Evolutionary conservation across 306 rosid genomes (phyloP), one percentile per base, ranked within the genome.

Genomic region (Acmispon strigosus): DNA sequence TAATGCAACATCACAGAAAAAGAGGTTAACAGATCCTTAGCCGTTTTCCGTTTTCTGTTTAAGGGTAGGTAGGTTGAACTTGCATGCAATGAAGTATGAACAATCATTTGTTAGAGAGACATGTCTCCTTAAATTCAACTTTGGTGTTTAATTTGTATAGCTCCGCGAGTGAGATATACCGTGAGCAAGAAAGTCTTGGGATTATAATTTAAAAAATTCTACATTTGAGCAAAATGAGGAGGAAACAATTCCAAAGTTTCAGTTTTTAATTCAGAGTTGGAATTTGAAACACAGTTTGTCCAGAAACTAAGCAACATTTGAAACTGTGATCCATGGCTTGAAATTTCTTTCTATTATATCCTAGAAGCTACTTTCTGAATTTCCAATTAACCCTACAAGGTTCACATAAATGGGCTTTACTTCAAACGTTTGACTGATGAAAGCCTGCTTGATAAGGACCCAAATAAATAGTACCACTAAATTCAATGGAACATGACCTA

Each of bases 1-100:
- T 48, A 72, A 72, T 60, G 69, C 62, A 48, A 2, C 52, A 48
- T 49, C 60, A 20, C 77, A 48, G 43, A 49, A 59, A 72, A 60
- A 72, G 77, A 72, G 61, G 77, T 72, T 49, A 72, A 72, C 4
- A 18, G 69, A 72, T 59, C 48, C 76, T 48, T 59, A 19, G 60
- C 29, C 69, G 51, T 48, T 72, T 60, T 37, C 49, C 50, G 6
- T 20, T 60, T 36, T 34, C 18, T 37, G 44, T 53, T 73, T 60
- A 53, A 61, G 52, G 27, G 44, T 60, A 72, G 42, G 29, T 72
- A 72, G 42, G 37, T 52, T 72, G 3, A 5, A 72, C 45, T 42
- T 62, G 24, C 13, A 15, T 62, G 24, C 13, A 15, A 13, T 39
- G 24, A 22, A 27, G 8, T 32, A 32, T 14, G 16, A 60, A 19